These are phyloP conservation scores for Centella asiatica DNA, from an alignment of 129 eudicot species.

Conservation along the genomic window DNA sequence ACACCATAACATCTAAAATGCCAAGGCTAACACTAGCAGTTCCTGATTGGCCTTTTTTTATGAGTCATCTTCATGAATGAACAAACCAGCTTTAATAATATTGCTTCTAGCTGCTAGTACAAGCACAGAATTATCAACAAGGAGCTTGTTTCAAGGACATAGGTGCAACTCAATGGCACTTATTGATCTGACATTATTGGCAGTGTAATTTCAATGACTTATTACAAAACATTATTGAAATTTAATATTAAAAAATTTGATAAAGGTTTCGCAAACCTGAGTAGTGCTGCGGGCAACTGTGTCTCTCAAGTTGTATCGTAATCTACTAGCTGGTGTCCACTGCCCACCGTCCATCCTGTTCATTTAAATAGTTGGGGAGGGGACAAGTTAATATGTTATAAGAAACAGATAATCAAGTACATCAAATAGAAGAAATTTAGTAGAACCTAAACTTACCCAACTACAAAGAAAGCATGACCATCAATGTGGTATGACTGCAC, in stretches of 20 bases:
- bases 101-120: too few relatives aligned
- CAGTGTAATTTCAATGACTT: too few relatives aligned
- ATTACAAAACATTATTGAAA: background rate
- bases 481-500: conserved; percentile 92
- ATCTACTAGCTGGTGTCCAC: conserved; percentile 69
- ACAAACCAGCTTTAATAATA: too few relatives aligned
- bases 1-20: background rate
- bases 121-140: too few relatives aligned
- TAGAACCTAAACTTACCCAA: conserved; percentile 45
- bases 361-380: background rate
- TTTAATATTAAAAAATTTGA: background rate
- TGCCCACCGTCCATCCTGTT: conserved; percentile 87
- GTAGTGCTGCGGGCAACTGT: conserved; percentile 61
- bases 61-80: too few relatives aligned
- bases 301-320: conserved; percentile 66
- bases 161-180: too few relatives aligned
- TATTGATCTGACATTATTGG: too few relatives aligned
- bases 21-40: background rate
- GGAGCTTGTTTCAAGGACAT: too few relatives aligned
- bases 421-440: background rate
- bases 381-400: background rate
- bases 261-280: conserved; percentile 33
- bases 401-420: background rate
- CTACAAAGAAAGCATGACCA: conserved; percentile 94
- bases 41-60: background rate